Conservation (phyloP, 306 rosid species). For the Cicer cuneatum region DNA sequence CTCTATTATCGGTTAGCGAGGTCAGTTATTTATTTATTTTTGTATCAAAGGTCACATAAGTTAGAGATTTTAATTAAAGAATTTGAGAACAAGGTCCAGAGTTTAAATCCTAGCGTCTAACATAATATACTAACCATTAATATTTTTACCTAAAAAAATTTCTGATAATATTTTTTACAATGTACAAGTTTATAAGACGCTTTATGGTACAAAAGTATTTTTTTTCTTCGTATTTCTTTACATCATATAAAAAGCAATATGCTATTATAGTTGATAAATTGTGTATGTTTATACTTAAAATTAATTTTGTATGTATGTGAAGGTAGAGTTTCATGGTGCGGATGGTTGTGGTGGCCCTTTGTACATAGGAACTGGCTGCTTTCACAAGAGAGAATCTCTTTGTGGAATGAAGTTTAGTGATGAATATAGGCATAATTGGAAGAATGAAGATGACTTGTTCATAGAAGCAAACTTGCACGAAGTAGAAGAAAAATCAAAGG, state of each 20-base stretch:
- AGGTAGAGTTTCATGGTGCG: constrained; percentile 68
- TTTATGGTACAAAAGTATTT: not conserved
- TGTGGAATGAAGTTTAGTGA: constrained; percentile 61
- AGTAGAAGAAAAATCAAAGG: constrained; percentile 60
- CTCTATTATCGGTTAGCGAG: constrained; percentile 29
- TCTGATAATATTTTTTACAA: not conserved
- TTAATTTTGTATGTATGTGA: constrained; percentile 18
- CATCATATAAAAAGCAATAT: not conserved
- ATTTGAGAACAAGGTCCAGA: not conserved
- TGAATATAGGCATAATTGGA: constrained; percentile 48
- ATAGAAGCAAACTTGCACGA: constrained; percentile 40
- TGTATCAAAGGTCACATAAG: not conserved
- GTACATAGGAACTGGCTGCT: constrained; percentile 77
- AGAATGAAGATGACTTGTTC: constrained; percentile 34
- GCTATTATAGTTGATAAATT: constrained; percentile 14
- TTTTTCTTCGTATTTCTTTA: not conserved
- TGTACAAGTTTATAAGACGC: not conserved
- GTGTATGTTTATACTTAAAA: not conserved
- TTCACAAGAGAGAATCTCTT: constrained; percentile 75
- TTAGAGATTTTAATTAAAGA: not conserved
- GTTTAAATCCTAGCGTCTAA: not conserved
- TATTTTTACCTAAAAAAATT: too few relatives aligned
- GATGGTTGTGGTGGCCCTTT: constrained; percentile 78
- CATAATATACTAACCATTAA: not conserved
- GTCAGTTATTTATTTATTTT: constrained; percentile 47